Percentiles rank a stretch among this genome's conserved stretches.
Evolutionary conservation across 495 filamentous ascomycete species (phyloP).

Genomic region (Thermochaetoides thermophila): DNA sequence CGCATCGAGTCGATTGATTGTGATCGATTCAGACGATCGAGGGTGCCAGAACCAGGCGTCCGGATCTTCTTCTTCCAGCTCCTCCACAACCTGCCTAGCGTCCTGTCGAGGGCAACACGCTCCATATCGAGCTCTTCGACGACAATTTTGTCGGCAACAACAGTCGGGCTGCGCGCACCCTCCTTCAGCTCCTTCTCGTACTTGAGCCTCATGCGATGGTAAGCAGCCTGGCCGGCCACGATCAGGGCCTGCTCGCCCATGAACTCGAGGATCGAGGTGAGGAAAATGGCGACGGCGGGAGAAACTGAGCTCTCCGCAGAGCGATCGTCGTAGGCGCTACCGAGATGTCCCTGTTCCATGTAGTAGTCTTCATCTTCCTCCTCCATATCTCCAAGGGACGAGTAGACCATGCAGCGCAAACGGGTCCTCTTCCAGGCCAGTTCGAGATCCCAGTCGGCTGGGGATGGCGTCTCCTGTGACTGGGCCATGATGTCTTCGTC

Average conservation of each 20-base stretch:
- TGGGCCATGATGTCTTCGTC: slow-evolving; percentile 49
- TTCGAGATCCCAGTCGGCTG: slow-evolving; percentile 66
- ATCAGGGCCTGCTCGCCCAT: slow-evolving; percentile 82
- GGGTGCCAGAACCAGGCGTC: slow-evolving; percentile 20
- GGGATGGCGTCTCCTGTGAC: slow-evolving; percentile 35
- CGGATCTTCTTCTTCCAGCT: slow-evolving; percentile 82
- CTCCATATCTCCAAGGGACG: slow-evolving; percentile 89
- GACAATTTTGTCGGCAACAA: slow-evolving; percentile 45
- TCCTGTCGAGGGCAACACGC: slow-evolving; percentile 75
- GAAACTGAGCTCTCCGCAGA: slow-evolving; percentile 58
- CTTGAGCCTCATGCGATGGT: slow-evolving; percentile 46
- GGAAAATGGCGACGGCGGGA: slow-evolving; percentile 84
- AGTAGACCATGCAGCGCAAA: slow-evolving; percentile 95
- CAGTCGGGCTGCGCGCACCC: slow-evolving; percentile 23
- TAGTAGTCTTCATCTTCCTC: slow-evolving; percentile 90
- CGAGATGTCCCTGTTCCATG: slow-evolving; percentile 55
- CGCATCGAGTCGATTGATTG: slow-evolving; percentile 27
- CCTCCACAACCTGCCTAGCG: slow-evolving; percentile 81
- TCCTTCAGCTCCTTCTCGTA: slow-evolving; percentile 36
- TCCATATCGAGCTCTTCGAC: slow-evolving; percentile 91
- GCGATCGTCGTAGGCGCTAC: slow-evolving; percentile 39
- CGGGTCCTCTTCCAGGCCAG: slow-evolving; percentile 82
- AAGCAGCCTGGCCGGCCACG: slow-evolving; percentile 79
- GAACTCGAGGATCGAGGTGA: slow-evolving; percentile 87
- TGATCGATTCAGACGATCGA: slow-evolving; percentile 23